phyloP scores from a whole-genome alignment of 208 protist genomes.

The Acanthamoeba lugdunensis region DNA sequence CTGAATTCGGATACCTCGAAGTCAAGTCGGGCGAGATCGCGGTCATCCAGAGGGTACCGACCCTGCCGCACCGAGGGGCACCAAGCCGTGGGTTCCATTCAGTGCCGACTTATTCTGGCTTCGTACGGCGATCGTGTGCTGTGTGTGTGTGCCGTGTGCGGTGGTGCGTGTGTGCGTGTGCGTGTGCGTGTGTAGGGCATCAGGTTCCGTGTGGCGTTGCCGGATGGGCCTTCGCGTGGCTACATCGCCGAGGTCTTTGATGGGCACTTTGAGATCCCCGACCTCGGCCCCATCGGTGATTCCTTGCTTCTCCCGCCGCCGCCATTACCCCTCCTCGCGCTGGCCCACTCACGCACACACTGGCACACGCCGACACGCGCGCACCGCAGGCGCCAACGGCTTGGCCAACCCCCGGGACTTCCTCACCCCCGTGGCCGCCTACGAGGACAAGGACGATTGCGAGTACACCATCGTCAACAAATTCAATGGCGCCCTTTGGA shows the following conservation, averaged over 20 bases:
- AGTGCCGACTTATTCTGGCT: too few species aligned
- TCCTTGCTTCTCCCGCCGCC: neutral
- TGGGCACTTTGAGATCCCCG: conserved; percentile 89
- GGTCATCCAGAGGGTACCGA: conserved; percentile 84
- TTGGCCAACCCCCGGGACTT: conserved; percentile 93
- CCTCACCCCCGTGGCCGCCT: conserved; percentile 87
- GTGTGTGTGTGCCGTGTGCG: neutral
- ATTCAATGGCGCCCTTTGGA: conserved; percentile 86
- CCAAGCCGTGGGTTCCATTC: too few species aligned
- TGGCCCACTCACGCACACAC: too few species aligned
- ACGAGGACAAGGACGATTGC: conserved; percentile 84
- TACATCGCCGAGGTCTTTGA: conserved; percentile 91
- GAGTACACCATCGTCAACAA: conserved; percentile 85
- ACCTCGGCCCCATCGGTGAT: conserved; percentile 91
- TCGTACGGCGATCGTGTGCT: too few species aligned
- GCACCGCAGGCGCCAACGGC: conserved; percentile 87
- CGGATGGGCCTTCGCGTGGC: conserved; percentile 82
- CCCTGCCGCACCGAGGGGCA: neutral
- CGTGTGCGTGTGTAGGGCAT: conserved; percentile 83
- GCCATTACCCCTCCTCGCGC: neutral
- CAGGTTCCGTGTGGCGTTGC: conserved; percentile 85
- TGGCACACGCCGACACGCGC: too few species aligned
- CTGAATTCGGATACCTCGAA: conserved; percentile 88
- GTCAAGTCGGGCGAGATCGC: conserved; percentile 89
- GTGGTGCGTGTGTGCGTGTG: too few species aligned